Base-by-base conservation (phyloP, 192 early-diverging fungal genomes). In the Bifiguratus adelaidae region DNA sequence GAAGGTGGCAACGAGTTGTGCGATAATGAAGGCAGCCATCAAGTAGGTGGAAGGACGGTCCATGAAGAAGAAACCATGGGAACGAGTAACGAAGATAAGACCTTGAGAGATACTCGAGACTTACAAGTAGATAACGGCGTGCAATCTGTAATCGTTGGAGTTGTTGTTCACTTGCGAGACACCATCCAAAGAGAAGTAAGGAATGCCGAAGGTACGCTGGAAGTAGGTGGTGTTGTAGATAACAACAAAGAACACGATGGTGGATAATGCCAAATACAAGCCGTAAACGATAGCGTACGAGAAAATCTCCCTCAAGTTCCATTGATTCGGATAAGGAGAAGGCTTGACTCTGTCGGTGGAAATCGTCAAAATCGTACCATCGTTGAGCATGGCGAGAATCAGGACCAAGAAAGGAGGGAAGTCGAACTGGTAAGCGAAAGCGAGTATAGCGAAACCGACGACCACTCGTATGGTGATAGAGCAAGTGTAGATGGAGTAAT, bases 281-380 rank as follows among this genome's bases (percentile, higher is more conserved):
- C 88, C 88, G 52, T 90, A 87, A 48, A 86, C 77, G 48, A 94
- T 85, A 25, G 88, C 87, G 50, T 88, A 85, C 20, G 80, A 67
- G 61, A 92, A 75, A 58, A 95, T 87, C 70, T 95, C 86, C 40
- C 75, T 70, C 40, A 95, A 67, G 50, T 89, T 81, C 91, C 91
- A 95, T 56, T 88, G 74, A 71, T 91, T 83, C 30, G 89, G 89
- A 48, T 70, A 60, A 57, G 76, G 73, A 19, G 88, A 91, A 44
- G 88, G 84, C 30, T 68, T 70, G 32, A 89, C 88, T 44, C 79
- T 80, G 61, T 94, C 91, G 47, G 81, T 83, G 43, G 91, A 86
- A 53, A 94, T 94, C 52, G 86, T 89, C 74, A 94, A 76, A 54
- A 89, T 91, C 30, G 91, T 89, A 50, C 86, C 89, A 61, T 94